Evolutionary conservation across 1,139 yeast species (phyloP), one percentile per base, ranked within the genome.

Genomic region (Yamadazyma taylorii): DNA sequence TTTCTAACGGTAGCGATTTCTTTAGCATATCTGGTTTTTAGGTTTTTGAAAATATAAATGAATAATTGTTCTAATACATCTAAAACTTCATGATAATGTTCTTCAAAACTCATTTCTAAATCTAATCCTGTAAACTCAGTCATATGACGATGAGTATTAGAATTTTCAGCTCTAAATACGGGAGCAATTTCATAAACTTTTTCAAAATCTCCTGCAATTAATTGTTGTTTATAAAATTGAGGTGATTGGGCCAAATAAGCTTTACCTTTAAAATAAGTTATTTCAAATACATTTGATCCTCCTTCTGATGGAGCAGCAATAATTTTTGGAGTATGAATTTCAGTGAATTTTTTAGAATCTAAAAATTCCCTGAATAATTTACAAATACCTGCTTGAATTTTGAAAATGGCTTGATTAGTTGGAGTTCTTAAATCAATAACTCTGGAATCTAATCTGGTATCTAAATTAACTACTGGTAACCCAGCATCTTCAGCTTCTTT

Each of bases 81-180:
- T 55, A 92, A 73, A 31, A 85, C 95, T 70, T 92, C 99, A 59
- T 94, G 95, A 65, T 92, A 92, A 67, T 92, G 97, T 69, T 90
- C 96, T 70, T 92, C 97, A 60, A 92, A 87, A 6, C 97, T 86
- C 96, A 94, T 88, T 68, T 92, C 99, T 71, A 92, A 70, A 75
- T 92, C 99, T 56, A 94, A 81, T 41, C 99, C 99, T 43, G 85
- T 86, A 65, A 92, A 92, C 67, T 92, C 99, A 41, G 99, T 92
- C 96, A 92, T 85, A 67, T 92, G 99, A 70, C 99, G 90, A 66
- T 92, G 97, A 21, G 98, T 92, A 72, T 92, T 89, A 47, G 97
- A 90, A 75, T 92, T 92, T 67, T 92, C 99, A 41, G 99, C 99
- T 68, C 99, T 81, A 78, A 92, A 92, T 38, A 92, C 98, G 34